Base-by-base conservation (phyloP, 352 stramenopile species). In the Phytophthora lateralis region DNA sequence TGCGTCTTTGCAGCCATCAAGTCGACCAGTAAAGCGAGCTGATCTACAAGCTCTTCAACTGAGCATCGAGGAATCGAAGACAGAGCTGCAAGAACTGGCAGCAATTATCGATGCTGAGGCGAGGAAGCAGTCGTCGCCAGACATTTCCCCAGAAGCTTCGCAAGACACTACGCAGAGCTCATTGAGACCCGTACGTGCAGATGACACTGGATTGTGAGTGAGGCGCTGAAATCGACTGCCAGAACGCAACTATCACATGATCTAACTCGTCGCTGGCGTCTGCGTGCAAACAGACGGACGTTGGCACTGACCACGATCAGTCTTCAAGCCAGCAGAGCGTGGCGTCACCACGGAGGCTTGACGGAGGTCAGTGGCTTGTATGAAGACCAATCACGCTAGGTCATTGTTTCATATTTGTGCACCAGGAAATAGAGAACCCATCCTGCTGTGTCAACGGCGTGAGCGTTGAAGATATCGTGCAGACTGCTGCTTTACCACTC, bases 11-110 rank as follows among this genome's bases (percentile, higher is more conserved):
- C 43, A 52, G 35, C 6, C 42, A 49, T 21, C 52, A 14, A 47
- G 30, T 20, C 41, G 29, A 44, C 20, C 24, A n/a, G 42, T 26
- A 6, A 69, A 61, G 29, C 52, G 62, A 54, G 12, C 51, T 18
- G 54, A 75, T 4, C 29, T 75, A 20, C 55, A 53, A 35, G 56
- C 67, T 32, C 53, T 75, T 21, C 67, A 75, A n/a, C 29, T 72
- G 20, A 49, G 48, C 21, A 75, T 75, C 45, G 67, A 75, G 59
- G 62, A 75, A 34, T 72, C 67, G 5, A 72, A 71, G n/a, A 39
- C 15, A 11, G 67, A 75, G 18, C 57, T 75, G 6, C 57, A 60
- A n/a, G 62, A 75, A 39, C 8, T 73, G 27, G 44, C 60, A 35
- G 47, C 41, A 4, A 63, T 60, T 24, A 51, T 66, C 37, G 51